Percentiles rank a stretch among this genome's conserved stretches.
These are phyloP conservation scores for Macrolepiota dolichaula DNA, from an alignment of 768 basidiomycete species.

Conservation along the genomic window DNA sequence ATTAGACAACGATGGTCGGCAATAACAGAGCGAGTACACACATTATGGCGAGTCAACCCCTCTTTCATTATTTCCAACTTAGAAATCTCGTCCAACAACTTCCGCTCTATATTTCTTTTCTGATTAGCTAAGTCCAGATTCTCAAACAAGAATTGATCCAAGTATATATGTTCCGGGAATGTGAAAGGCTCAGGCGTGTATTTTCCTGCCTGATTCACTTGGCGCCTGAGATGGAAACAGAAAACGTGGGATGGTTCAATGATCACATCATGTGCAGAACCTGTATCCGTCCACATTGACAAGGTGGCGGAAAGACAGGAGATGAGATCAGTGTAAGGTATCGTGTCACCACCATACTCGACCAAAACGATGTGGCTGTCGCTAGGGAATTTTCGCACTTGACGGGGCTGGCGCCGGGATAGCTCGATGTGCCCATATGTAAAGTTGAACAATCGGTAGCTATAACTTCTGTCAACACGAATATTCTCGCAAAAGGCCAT, in stretches of 20 bases:
- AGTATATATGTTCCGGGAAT: slow-evolving; percentile 64
- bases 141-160: slow-evolving; percentile 68
- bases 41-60: slow-evolving; percentile 50
- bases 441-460: slow-evolving; percentile 49
- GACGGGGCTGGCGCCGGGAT: slow-evolving; percentile 20
- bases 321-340: slow-evolving; percentile 53
- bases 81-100: slow-evolving; percentile 46
- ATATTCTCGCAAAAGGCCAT: background rate
- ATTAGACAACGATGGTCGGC: background rate
- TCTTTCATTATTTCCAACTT: slow-evolving; percentile 42
- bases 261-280: slow-evolving; percentile 52
- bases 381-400: slow-evolving; percentile 18
- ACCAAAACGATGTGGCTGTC: slow-evolving; percentile 51
- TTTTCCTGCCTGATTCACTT: slow-evolving; percentile 19
- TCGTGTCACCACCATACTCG: slow-evolving; percentile 37
- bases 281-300: slow-evolving; percentile 25
- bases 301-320: slow-evolving; percentile 47
- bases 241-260: slow-evolving; percentile 61
- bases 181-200: slow-evolving; percentile 40
- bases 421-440: slow-evolving; percentile 45
- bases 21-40: slow-evolving; percentile 27
- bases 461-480: slow-evolving; percentile 18
- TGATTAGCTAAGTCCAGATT: slow-evolving; percentile 46
- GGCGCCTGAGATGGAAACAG: slow-evolving; percentile 44
- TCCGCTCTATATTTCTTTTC: slow-evolving; percentile 32